Percentiles rank a stretch among this genome's conserved stretches.
These are phyloP conservation scores for Hura crepitans DNA, from an alignment of 441 rosid species.

Conservation along the genomic window DNA sequence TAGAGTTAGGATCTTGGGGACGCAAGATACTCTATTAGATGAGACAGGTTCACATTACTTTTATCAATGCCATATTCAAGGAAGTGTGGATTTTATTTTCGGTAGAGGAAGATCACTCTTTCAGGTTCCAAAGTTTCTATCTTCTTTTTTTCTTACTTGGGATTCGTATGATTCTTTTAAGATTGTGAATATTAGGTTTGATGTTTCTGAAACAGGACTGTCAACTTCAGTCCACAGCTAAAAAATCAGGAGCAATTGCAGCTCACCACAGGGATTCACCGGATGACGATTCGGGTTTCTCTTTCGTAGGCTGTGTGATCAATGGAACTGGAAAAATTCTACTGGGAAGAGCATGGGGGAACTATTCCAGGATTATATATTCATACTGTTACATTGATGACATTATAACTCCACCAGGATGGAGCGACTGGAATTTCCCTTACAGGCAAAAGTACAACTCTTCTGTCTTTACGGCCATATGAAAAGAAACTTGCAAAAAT, in stretches of 20 bases:
- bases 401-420: conserved; percentile 64
- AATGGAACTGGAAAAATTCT: conserved; percentile 69
- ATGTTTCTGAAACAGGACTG: conserved; percentile 47
- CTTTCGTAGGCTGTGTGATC: conserved; percentile 66
- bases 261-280: conserved; percentile 77
- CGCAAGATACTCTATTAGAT: conserved; percentile 89
- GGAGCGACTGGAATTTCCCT: conserved; percentile 83
- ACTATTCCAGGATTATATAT: conserved; percentile 65
- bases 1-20: conserved; percentile 58
- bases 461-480: not conserved
- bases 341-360: conserved; percentile 94
- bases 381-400: conserved; percentile 60
- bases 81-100: conserved; percentile 79
- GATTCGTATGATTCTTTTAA: not conserved
- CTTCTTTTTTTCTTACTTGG: not conserved
- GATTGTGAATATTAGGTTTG: not conserved
- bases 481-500: not conserved
- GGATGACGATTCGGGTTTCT: conserved; percentile 66
- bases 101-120: conserved; percentile 74
- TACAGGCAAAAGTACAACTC: conserved; percentile 50
- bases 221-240: conserved; percentile 59
- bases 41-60: conserved; percentile 77
- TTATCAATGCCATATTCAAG: conserved; percentile 63
- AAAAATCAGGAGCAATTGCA: conserved; percentile 61
- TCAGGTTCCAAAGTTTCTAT: conserved; percentile 34